A percentile compares a stretch with the other conserved stretches of the same genome.
These are phyloP conservation scores for Dentipellis fragilis DNA, from an alignment of 768 basidiomycete species.

Conservation along the genomic window DNA sequence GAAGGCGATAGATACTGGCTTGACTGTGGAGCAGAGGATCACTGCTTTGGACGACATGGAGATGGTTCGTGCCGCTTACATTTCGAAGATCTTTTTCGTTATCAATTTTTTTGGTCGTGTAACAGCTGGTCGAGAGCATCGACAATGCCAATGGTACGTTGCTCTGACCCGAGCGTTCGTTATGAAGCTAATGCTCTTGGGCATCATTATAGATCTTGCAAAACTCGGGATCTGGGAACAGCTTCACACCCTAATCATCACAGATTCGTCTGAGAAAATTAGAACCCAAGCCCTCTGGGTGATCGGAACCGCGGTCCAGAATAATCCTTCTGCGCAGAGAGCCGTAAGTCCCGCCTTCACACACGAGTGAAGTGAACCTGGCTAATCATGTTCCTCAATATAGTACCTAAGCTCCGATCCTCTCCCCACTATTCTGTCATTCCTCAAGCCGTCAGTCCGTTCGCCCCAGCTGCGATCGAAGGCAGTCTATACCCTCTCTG, in stretches of 20 bases:
- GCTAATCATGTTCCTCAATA: not conserved
- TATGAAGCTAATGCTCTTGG: not conserved
- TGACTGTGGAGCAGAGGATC: constrained; percentile 48
- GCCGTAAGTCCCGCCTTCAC: constrained; percentile 37
- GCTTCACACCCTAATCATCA: constrained; percentile 48
- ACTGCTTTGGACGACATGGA: constrained; percentile 76
- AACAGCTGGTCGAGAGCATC: constrained; percentile 74
- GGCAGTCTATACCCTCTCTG: constrained; percentile 74
- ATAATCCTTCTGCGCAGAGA: constrained; percentile 77
- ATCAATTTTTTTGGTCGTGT: not conserved
- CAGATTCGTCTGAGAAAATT: constrained; percentile 46
- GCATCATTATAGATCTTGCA: constrained; percentile 46
- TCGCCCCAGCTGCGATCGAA: constrained; percentile 59
- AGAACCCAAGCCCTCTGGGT: constrained; percentile 74
- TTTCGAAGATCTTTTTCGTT: not conserved
- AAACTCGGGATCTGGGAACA: constrained; percentile 75
- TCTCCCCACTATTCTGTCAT: constrained; percentile 49
- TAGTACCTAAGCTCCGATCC: constrained; percentile 62
- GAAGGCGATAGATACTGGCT: constrained; percentile 46
- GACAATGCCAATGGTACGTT: constrained; percentile 80
- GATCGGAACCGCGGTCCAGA: constrained; percentile 81
- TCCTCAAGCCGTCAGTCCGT: constrained; percentile 43
- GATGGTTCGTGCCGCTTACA: constrained; percentile 44
- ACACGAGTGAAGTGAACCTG: not conserved
- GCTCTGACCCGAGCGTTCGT: not conserved